These are phyloP conservation scores for Microbotryum violaceum DNA, from an alignment of 1,284 basidiomycete genomes.

Conservation along the genomic window DNA sequence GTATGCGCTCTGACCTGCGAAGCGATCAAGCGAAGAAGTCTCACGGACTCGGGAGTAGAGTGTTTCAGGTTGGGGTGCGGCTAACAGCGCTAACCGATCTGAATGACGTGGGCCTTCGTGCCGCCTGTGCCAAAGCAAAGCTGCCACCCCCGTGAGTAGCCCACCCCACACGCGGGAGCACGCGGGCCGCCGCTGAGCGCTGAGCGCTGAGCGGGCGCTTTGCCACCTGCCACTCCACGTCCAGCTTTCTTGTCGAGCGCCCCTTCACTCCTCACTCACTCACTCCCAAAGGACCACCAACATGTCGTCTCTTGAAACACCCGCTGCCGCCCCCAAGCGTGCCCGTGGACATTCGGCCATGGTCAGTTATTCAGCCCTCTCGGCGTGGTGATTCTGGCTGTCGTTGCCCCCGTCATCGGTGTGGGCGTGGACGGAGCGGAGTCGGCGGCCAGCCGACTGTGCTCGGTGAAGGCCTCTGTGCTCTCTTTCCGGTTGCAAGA, in stretches of 20 bases:
- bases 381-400: neutral
- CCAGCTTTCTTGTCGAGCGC: too few species aligned
- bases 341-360: conserved; percentile 2
- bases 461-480: too few species aligned
- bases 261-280: neutral
- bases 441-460: too few species aligned
- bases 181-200: too few species aligned
- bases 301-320: neutral
- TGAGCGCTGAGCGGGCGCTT: too few species aligned
- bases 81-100: too few species aligned
- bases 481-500: too few species aligned
- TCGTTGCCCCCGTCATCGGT: neutral
- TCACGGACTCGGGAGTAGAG: neutral
- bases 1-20: too few species aligned
- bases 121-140: neutral
- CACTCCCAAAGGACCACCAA: neutral
- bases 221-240: too few species aligned
- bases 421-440: too few species aligned
- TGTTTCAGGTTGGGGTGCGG: neutral
- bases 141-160: too few species aligned
- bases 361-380: neutral
- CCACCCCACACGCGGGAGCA: too few species aligned
- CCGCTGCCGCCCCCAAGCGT: neutral
- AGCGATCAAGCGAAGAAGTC: neutral
- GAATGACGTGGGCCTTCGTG: neutral